phyloP scores from a whole-genome alignment of 106 monocot species.

The Dactylorhiza incarnata region DNA sequence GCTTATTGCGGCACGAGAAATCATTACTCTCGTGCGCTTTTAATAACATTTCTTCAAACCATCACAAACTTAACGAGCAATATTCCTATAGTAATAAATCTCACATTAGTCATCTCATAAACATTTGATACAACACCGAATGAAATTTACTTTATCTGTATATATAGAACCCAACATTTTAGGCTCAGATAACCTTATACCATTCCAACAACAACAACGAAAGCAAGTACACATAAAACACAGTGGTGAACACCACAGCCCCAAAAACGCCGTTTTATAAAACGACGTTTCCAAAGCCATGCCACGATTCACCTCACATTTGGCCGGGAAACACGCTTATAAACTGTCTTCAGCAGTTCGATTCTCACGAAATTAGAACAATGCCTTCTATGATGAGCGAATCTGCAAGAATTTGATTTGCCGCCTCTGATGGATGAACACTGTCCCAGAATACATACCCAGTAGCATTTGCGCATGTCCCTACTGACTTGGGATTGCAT shows the following conservation, averaged over 20 bases:
- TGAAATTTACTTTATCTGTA: no score
- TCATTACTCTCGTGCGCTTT: no score
- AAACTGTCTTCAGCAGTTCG: no score
- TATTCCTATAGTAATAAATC: no score
- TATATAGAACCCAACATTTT: no score
- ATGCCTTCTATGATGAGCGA: conserved; percentile 51
- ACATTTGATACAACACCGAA: no score
- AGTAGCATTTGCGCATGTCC: conserved; percentile 75
- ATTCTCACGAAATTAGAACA: conserved; percentile 34
- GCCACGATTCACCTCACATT: background rate
- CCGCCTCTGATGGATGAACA: conserved; percentile 79
- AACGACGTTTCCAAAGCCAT: background rate
- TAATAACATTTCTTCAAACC: no score
- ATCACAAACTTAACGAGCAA: no score
- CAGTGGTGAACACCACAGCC: background rate
- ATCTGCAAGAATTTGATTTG: conserved; percentile 68
- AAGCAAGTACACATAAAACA: conserved; percentile 6
- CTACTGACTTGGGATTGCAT: conserved; percentile 68
- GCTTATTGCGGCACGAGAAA: no score
- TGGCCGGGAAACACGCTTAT: background rate
- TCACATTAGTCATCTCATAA: no score
- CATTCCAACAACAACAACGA: background rate
- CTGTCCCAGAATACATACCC: conserved; percentile 84
- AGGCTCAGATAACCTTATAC: no score
- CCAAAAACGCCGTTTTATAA: background rate